Evolutionary conservation across 23 red algal genomes (phyloP).

Genomic region (Agarophyton chilense): DNA sequence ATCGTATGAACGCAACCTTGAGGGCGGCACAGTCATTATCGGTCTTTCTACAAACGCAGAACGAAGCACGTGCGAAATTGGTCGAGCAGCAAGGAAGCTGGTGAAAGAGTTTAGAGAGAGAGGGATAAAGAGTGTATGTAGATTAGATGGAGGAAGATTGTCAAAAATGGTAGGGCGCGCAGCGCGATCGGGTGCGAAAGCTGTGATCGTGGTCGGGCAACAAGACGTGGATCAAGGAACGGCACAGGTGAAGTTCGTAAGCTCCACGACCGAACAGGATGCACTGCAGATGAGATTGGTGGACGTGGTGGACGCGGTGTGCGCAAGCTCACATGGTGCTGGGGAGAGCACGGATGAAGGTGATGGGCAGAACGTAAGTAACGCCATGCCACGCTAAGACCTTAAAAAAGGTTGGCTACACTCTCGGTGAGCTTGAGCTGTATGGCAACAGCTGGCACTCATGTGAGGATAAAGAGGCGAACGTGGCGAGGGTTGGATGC

Average conservation of each 20-base stretch:
- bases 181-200: background rate
- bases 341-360: background rate
- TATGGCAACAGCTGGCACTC: too few relatives aligned
- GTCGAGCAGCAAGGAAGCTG: slow-evolving; percentile 26
- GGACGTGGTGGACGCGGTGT: background rate
- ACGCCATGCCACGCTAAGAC: too few relatives aligned
- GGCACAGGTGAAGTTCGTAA: slow-evolving; percentile 39
- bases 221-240: slow-evolving; percentile 18
- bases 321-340: background rate
- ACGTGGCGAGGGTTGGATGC: too few relatives aligned
- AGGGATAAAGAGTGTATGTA: slow-evolving; percentile 10
- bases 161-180: slow-evolving; percentile 46
- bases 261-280: background rate
- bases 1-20: slow-evolving; percentile 33
- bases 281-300: background rate
- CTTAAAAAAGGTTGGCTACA: too few relatives aligned
- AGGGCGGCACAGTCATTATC: slow-evolving; percentile 38
- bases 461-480: too few relatives aligned
- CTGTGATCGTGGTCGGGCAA: slow-evolving; percentile 48
- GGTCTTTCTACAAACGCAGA: slow-evolving; percentile 1
- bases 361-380: background rate
- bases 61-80: background rate
- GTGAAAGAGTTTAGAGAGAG: slow-evolving; percentile 28
- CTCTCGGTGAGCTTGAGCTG: too few relatives aligned
- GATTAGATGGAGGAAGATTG: slow-evolving; percentile 13